These are phyloP conservation scores for Dysphania ambrosioides DNA, from an alignment of 148 eudicot species.

Conservation along the genomic window DNA sequence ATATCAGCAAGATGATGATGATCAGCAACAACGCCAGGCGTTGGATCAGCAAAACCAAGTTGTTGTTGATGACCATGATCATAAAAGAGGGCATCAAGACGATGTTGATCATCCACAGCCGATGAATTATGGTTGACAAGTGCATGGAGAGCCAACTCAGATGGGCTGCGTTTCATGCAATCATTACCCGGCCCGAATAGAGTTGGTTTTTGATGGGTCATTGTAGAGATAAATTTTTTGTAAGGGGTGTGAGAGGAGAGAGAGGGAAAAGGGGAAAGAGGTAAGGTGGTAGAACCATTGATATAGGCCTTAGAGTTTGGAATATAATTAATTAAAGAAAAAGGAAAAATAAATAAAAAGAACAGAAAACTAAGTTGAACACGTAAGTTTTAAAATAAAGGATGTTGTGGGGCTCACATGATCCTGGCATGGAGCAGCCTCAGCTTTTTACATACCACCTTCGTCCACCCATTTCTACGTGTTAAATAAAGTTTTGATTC, in stretches of 20 bases:
- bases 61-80: too few species aligned
- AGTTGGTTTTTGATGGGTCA: conserved; percentile 4
- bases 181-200: neutral
- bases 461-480: too few species aligned
- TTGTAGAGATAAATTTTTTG: neutral
- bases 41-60: conserved; percentile 14
- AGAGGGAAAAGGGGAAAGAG: conserved; percentile 47
- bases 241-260: conserved; percentile 17
- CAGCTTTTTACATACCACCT: too few species aligned
- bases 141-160: conserved; percentile 19
- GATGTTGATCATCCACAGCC: neutral
- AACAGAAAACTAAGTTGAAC: too few species aligned
- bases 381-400: conserved; percentile 22
- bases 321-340: too few species aligned
- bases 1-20: neutral
- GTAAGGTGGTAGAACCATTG: conserved; percentile 24
- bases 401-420: conserved; percentile 28
- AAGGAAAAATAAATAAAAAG: neutral
- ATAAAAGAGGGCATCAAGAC: neutral
- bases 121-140: neutral
- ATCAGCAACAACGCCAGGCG: conserved; percentile 14
- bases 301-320: conserved; percentile 28
- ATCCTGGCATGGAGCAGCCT: too few species aligned
- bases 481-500: too few species aligned
- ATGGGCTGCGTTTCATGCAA: conserved; percentile 23